Base-by-base conservation (phyloP, 2,329 filamentous ascomycete species). In the Truncatella angustata region DNA sequence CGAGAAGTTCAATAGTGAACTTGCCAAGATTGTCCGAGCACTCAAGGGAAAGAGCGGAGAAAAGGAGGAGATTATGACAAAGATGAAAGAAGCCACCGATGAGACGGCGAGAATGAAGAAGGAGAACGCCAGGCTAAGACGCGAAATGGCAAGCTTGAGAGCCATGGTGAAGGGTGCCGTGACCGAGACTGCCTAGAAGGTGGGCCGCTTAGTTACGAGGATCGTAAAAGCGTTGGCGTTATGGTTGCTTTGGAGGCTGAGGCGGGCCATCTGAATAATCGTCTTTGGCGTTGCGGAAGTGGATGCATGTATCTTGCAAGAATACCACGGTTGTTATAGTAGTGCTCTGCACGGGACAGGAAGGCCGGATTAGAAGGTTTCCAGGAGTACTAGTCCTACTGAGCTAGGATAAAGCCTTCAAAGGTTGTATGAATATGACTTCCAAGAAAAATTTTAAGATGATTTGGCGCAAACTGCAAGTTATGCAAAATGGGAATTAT, bases 1-100 rank as follows among this genome's bases (percentile, higher is more conserved):
- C 69, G 88, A 93, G 59, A 87, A 86, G 55, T 96, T 97, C 75
- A 96, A 97, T 63, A 82, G 85, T n/a, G 93, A 97, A 71, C 74
- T 97, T 44, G 87, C 84, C 60, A 91, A 88, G 73, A 89, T 97
- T 54, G 78, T 91, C 39, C 87, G 84, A 67, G 89, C 87, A 36
- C 78, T 94, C 44, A 84, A 84, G 67, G 82, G 82, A 54, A 87
- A 86, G 58, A 82, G 84, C 4, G 87, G 88, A 45, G 87, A 90
- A 37, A 88, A 90, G 61, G 88, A 91, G 61, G 90, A 93, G 61
- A 71, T 96, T 54, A 79, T 91, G 63, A 73, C 73, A 32, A 84
- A 85, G 64, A 68, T 96, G 54, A 86, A 82, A 59, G 88, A 91
- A 58, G 80, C 83, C 48, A 80, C 88, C 58, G 91, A 95, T 55